Conservation (phyloP, 768 basidiomycete species). For the Lactarius vividus region DNA sequence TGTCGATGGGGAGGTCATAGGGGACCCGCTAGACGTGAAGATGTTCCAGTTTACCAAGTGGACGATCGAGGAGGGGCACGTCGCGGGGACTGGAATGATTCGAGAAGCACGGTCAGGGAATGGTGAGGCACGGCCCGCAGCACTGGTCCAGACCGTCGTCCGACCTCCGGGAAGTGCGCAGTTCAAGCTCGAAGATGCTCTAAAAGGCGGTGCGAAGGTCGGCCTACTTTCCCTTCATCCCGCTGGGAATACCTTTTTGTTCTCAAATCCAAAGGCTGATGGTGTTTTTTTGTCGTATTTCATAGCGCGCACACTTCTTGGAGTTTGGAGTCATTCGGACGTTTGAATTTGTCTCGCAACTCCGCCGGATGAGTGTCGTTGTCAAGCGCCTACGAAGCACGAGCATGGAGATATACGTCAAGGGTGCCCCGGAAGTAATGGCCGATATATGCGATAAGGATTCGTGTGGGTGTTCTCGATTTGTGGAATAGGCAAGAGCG, state of each 20-base stretch:
- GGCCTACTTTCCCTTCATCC: slow-evolving; percentile 20
- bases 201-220: slow-evolving; percentile 81
- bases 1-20: slow-evolving; percentile 83
- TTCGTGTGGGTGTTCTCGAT: slow-evolving; percentile 64
- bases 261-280: slow-evolving; percentile 15
- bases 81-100: slow-evolving; percentile 67
- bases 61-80: slow-evolving; percentile 89
- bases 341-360: slow-evolving; percentile 92
- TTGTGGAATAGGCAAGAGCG: background rate
- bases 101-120: slow-evolving; percentile 57
- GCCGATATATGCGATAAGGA: slow-evolving; percentile 86
- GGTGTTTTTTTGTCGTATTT: slow-evolving; percentile 9
- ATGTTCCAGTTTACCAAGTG: slow-evolving; percentile 98
- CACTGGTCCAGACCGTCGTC: slow-evolving; percentile 94
- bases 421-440: slow-evolving; percentile 99
- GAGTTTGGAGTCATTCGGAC: slow-evolving; percentile 95
- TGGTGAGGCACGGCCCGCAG: slow-evolving; percentile 60
- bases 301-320: slow-evolving; percentile 91
- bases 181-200: slow-evolving; percentile 90
- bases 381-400: slow-evolving; percentile 91
- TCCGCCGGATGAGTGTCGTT: slow-evolving; percentile 96
- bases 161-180: slow-evolving; percentile 90
- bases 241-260: background rate
- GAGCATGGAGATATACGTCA: slow-evolving; percentile 98
- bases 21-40: slow-evolving; percentile 94